phyloP scores from a whole-genome alignment of 768 basidiomycete species.

The Leccinum barrowsii region DNA sequence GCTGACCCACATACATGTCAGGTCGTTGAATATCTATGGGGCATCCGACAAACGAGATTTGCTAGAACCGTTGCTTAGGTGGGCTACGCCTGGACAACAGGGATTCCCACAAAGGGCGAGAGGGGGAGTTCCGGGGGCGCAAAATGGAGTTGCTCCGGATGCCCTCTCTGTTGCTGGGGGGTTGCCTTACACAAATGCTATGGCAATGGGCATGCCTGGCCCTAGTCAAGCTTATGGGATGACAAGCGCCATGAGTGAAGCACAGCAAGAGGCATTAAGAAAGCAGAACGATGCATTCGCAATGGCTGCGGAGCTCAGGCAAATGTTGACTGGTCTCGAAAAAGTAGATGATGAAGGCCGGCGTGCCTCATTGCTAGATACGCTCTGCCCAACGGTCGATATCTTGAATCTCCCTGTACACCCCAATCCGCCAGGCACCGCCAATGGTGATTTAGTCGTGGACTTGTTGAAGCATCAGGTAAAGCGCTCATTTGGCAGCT shows the following conservation, averaged over 20 bases:
- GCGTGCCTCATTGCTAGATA: conserved; percentile 67
- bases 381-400: conserved; percentile 65
- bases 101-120: conserved; percentile 42
- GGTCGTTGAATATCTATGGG: conserved; percentile 71
- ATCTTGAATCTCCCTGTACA: conserved; percentile 68
- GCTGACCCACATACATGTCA: conserved; percentile 24
- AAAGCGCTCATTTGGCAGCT: background rate
- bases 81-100: conserved; percentile 70
- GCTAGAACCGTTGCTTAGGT: conserved; percentile 63
- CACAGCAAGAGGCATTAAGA: conserved; percentile 33
- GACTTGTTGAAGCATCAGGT: conserved; percentile 85
- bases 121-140: conserved; percentile 12
- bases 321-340: conserved; percentile 64
- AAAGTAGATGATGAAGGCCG: conserved; percentile 77
- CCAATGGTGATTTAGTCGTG: conserved; percentile 61
- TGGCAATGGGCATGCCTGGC: conserved; percentile 20
- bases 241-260: conserved; percentile 24
- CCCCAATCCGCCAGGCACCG: conserved; percentile 66
- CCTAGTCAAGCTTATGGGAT: conserved; percentile 17
- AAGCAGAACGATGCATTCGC: conserved; percentile 41
- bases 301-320: conserved; percentile 64
- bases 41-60: conserved; percentile 52
- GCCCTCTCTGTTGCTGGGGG: conserved; percentile 14
- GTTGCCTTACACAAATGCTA: conserved; percentile 11
- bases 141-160: conserved; percentile 16